phyloP scores from a whole-genome alignment of 495 filamentous ascomycete genomes.

The Lophium mytilinum region DNA sequence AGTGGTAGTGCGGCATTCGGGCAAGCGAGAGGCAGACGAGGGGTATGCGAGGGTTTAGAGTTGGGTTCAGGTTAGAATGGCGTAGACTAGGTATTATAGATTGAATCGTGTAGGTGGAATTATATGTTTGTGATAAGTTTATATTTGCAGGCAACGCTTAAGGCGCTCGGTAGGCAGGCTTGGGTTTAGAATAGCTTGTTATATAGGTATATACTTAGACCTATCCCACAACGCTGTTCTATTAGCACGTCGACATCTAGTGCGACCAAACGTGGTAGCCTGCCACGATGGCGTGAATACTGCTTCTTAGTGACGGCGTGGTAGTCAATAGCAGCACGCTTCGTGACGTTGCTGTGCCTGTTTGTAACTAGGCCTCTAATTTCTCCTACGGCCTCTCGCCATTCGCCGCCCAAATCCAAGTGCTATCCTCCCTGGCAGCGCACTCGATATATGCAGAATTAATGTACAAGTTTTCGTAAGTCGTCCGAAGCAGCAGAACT shows the following conservation, averaged over 20 bases:
- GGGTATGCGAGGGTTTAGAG: background rate
- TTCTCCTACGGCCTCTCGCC: background rate
- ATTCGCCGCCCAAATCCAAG: background rate
- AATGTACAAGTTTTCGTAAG: background rate
- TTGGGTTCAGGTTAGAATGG: background rate
- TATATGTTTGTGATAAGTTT: too few species aligned
- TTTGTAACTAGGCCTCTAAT: background rate
- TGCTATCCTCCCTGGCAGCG: background rate
- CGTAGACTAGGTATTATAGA: too few species aligned
- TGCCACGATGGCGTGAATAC: too few species aligned
- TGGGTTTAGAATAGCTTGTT: too few species aligned
- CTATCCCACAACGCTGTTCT: too few species aligned
- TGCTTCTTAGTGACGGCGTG: too few species aligned
- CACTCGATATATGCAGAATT: background rate
- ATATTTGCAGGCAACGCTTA: too few species aligned
- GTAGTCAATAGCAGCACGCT: background rate
- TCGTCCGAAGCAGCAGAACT: background rate
- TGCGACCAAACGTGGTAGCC: too few species aligned
- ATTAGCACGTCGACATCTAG: too few species aligned
- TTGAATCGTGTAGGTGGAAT: too few species aligned
- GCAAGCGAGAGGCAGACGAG: background rate
- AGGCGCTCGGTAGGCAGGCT: too few species aligned
- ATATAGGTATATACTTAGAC: too few species aligned
- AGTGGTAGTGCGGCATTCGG: background rate
- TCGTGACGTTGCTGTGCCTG: background rate